These are phyloP conservation scores for Aspergillus nidulans DNA, from an alignment of 495 filamentous ascomycete species.

Conservation along the genomic window DNA sequence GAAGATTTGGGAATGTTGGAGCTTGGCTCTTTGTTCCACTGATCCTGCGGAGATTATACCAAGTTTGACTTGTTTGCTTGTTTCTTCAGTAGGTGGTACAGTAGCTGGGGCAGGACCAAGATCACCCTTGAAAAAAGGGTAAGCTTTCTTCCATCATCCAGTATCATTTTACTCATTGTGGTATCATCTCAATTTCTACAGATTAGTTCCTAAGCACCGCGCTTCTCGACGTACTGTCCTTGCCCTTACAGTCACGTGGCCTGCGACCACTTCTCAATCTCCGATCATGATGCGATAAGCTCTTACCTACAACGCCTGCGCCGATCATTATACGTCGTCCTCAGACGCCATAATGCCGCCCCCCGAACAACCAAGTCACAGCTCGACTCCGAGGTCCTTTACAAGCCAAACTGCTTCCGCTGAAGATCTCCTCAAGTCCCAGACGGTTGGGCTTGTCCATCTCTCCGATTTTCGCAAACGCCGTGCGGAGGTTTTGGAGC, in stretches of 20 bases:
- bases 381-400: slow-evolving; percentile 54
- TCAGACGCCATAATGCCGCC: slow-evolving; percentile 25
- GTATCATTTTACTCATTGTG: no score
- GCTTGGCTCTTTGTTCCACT: slow-evolving; percentile 15
- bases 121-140: not conserved
- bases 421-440: slow-evolving; percentile 84
- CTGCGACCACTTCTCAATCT: not conserved
- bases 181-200: no score
- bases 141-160: no score
- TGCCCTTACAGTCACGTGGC: not conserved
- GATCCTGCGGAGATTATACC: slow-evolving; percentile 14
- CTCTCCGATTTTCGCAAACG: slow-evolving; percentile 96
- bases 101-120: not conserved
- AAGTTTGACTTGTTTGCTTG: slow-evolving; percentile 38
- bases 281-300: not conserved
- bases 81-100: not conserved
- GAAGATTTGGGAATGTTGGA: slow-evolving; percentile 14
- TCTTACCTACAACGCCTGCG: not conserved
- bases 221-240: not conserved
- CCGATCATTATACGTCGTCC: not conserved
- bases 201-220: no score
- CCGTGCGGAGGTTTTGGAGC: slow-evolving; percentile 88
- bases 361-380: slow-evolving; percentile 33
- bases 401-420: slow-evolving; percentile 74
- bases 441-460: slow-evolving; percentile 89